Percentiles rank a stretch among this genome's conserved stretches.
phyloP scores from a whole-genome alignment of 1,139 yeast species.

The Lodderomyces theae region DNA sequence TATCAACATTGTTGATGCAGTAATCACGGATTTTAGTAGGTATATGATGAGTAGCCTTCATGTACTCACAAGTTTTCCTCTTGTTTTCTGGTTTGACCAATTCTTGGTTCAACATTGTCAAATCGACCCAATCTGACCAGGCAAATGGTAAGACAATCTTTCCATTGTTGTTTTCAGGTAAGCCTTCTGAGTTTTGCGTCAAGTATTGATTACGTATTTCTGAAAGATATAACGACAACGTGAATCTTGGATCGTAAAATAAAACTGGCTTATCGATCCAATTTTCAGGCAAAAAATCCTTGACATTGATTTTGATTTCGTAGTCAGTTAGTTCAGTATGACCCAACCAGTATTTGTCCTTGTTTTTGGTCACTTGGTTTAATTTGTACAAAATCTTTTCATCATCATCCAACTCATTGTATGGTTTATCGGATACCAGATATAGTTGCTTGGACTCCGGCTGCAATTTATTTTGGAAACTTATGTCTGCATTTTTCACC shows the following conservation, averaged over 20 bases:
- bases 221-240: constrained; percentile 41
- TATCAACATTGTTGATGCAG: constrained; percentile 24
- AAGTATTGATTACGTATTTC: constrained; percentile 20
- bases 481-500: constrained; percentile 1
- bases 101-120: constrained; percentile 36
- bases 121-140: constrained; percentile 28
- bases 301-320: constrained; percentile 21
- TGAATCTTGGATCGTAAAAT: constrained; percentile 45
- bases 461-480: neutral
- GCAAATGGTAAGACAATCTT: constrained; percentile 32
- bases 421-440: constrained; percentile 18
- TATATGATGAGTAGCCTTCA: constrained; percentile 24
- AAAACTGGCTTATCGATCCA: constrained; percentile 17
- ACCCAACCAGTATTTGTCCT: constrained; percentile 27
- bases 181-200: constrained; percentile 12
- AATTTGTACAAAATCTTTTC: constrained; percentile 19
- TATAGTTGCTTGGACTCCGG: constrained; percentile 10
- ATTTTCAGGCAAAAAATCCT: constrained; percentile 19
- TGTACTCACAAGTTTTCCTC: constrained; percentile 23
- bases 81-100: constrained; percentile 23
- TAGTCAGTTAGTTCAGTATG: constrained; percentile 28
- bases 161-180: neutral
- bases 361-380: constrained; percentile 14
- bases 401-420: constrained; percentile 16
- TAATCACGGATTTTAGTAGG: constrained; percentile 19